Percentiles rank a stretch among this genome's conserved stretches.
Evolutionary conservation across 164 flowering plant species (phyloP).

Genomic region (Aristolochia californica): DNA sequence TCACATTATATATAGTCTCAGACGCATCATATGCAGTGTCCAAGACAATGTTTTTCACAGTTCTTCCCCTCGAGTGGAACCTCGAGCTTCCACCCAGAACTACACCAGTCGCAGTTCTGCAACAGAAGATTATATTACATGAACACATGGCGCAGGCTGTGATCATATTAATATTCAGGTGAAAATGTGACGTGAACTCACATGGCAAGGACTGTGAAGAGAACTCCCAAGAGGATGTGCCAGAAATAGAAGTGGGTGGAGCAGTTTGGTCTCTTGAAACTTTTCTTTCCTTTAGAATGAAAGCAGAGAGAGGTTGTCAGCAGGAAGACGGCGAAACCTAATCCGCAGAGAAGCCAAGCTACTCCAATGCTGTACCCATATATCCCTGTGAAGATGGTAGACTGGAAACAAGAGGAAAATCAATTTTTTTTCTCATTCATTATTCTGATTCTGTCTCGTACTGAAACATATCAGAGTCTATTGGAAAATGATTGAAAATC

Average conservation of each 20-base stretch:
- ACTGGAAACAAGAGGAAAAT: constrained; percentile 60
- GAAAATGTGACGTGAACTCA: no score
- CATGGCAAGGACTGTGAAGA: constrained; percentile 57
- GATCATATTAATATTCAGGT: no score
- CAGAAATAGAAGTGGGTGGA: constrained; percentile 30
- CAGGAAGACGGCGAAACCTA: constrained; percentile 38
- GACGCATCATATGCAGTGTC: constrained; percentile 70
- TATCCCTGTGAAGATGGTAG: constrained; percentile 59
- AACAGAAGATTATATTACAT: not conserved
- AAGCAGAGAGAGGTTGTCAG: constrained; percentile 18
- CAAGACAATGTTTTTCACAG: constrained; percentile 43
- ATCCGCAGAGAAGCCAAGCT: constrained; percentile 59
- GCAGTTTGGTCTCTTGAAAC: constrained; percentile 21
- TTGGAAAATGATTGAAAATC: no score
- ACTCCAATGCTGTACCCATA: constrained; percentile 55
- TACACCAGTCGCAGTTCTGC: constrained; percentile 57
- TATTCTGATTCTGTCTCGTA: no score
- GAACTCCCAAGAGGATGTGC: constrained; percentile 31
- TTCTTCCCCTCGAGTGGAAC: constrained; percentile 54
- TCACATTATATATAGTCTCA: constrained; percentile 44
- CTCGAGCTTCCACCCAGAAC: constrained; percentile 60
- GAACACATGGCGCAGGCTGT: no score
- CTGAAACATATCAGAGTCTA: no score
- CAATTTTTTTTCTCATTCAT: no score
- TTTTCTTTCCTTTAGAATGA: constrained; percentile 8